phyloP scores from a whole-genome alignment of 345 rosid genomes.

The Rhodomyrtus tomentosa region DNA sequence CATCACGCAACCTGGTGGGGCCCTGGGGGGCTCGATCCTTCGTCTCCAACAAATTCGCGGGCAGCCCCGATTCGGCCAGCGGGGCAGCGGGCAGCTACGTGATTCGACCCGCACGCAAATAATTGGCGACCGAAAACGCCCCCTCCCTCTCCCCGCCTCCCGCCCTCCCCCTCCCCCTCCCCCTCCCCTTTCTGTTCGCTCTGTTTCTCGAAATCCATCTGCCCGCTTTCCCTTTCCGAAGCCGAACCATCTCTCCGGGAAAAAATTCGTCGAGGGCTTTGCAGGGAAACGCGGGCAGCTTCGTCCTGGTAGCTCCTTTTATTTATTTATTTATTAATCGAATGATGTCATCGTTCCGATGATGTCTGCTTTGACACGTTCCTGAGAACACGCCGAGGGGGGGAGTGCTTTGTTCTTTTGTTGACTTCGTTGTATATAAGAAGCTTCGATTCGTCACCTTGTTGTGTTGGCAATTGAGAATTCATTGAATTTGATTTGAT shows the following conservation, averaged over 20 bases:
- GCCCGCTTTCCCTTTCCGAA: background rate
- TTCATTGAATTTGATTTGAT: background rate
- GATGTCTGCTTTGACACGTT: background rate
- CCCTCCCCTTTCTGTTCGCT: background rate
- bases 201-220: background rate
- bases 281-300: background rate
- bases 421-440: background rate
- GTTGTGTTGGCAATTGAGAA: background rate
- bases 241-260: background rate
- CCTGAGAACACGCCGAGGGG: background rate
- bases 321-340: background rate
- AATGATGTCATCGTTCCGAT: background rate
- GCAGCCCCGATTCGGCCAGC: background rate
- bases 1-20: background rate
- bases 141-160: slow-evolving; percentile 52
- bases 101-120: background rate
- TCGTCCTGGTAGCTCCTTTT: background rate
- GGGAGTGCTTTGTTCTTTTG: background rate
- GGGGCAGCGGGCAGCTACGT: slow-evolving; percentile 38
- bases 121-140: slow-evolving; percentile 42
- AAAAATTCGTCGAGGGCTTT: background rate
- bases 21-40: background rate
- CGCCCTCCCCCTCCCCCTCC: too few species aligned
- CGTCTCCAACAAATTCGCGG: background rate
- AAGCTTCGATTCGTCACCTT: background rate